Conservation (phyloP, 208 protist genomes). For the Kentomonas sorsogonicus region DNA sequence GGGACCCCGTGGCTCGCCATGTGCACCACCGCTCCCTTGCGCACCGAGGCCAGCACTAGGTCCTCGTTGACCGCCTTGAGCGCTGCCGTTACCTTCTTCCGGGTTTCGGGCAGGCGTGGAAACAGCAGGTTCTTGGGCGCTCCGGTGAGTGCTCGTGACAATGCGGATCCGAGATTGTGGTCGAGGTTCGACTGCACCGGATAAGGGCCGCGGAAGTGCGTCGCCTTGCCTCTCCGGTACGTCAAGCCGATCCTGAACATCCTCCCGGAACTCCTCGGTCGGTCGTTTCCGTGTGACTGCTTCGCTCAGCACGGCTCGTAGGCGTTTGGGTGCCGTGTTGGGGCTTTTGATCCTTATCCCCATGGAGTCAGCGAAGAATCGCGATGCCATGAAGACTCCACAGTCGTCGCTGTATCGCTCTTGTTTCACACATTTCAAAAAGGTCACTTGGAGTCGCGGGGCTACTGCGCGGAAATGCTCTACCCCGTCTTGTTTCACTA, state of each 20-base stretch:
- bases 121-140: not conserved
- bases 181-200: not conserved
- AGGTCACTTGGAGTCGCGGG: too few species aligned
- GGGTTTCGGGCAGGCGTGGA: not conserved
- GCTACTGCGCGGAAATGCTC: too few species aligned
- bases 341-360: too few species aligned
- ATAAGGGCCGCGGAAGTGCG: constrained; percentile 1
- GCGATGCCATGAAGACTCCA: too few species aligned
- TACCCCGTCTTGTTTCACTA: too few species aligned
- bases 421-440: too few species aligned
- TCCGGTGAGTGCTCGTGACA: not conserved
- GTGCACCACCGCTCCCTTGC: constrained; percentile 9
- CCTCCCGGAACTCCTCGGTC: too few species aligned
- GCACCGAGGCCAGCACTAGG: not conserved
- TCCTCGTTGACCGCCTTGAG: not conserved
- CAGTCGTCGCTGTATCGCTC: too few species aligned
- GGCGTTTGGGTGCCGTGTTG: too few species aligned
- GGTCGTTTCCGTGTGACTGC: too few species aligned
- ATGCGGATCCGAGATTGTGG: not conserved
- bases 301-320: too few species aligned
- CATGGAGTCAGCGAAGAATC: too few species aligned
- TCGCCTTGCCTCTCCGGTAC: not conserved
- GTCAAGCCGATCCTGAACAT: constrained; percentile 3
- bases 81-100: constrained; percentile 3
- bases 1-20: constrained; percentile 1